These are phyloP conservation scores for Diutina rugosa DNA, from an alignment of 1,139 yeast genomes.

Conservation along the genomic window DNA sequence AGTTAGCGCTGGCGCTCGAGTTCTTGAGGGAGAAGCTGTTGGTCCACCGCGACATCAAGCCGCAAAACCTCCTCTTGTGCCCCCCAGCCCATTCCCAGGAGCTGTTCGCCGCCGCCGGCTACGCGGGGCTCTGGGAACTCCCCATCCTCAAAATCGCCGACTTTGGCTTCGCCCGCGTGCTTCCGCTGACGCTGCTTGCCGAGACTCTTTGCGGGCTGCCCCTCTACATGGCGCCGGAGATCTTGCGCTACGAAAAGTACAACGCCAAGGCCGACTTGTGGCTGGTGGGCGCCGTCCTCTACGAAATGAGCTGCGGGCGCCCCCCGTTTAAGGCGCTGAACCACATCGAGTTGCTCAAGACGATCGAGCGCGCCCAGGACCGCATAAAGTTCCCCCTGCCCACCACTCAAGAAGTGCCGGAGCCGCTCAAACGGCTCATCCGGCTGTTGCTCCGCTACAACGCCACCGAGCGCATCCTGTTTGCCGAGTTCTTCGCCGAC, in stretches of 20 bases:
- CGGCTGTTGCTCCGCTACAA: conserved; percentile 66
- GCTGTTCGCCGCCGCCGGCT: conserved; percentile 44
- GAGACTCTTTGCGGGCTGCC: conserved; percentile 98
- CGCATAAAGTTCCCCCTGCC: conserved; percentile 56
- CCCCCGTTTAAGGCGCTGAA: conserved; percentile 93
- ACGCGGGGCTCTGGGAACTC: conserved; percentile 73
- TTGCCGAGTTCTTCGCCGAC: conserved; percentile 71
- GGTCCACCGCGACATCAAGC: conserved; percentile 90
- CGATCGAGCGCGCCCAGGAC: conserved; percentile 74
- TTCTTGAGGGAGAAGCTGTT: conserved; percentile 73
- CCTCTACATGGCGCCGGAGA: conserved; percentile 96
- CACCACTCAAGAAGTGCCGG: conserved; percentile 38
- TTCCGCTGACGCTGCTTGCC: conserved; percentile 88
- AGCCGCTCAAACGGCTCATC: conserved; percentile 56
- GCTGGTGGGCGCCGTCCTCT: conserved; percentile 95
- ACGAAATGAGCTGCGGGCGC: conserved; percentile 88
- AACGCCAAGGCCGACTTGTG: conserved; percentile 95
- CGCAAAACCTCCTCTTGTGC: conserved; percentile 75
- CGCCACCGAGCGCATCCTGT: conserved; percentile 81
- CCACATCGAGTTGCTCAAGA: conserved; percentile 77
- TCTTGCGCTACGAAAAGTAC: conserved; percentile 83
- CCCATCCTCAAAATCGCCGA: conserved; percentile 92
- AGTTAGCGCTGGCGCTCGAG: conserved; percentile 70
- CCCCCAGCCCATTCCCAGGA: conserved; percentile 55
- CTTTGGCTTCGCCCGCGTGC: conserved; percentile 91